Evolutionary conservation across 768 basidiomycete species (phyloP), one percentile per base, ranked within the genome.

Genomic region (Mycena olivaceomarginata): DNA sequence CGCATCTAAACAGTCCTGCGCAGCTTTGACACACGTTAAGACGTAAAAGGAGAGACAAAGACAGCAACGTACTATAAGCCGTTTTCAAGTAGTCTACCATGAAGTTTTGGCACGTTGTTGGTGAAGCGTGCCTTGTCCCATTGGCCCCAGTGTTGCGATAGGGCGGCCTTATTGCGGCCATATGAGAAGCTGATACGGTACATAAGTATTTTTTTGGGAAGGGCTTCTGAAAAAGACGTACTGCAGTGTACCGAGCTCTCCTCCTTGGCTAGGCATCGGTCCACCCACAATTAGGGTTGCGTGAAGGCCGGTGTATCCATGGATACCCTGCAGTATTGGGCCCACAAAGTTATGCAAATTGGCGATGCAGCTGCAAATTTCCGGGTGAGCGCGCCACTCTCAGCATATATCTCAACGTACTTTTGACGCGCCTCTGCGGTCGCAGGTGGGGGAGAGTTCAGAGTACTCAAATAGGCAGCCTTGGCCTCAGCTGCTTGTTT

Each of bases 201-300:
- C 31, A 9, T 51, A 13, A 48, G 18, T 9, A 53, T 2, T 18
- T 37, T 11, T 12, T 5, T 48, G n/a, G 10, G 4, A 67, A 37
- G 5, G 63, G 22, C 5, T 7, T 11, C 56, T 2, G n/a, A n/a
- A 16, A 8, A 13, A 25, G 1, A 15, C 72, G 18, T 56, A 73
- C 76, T 68, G 57, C 0, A 64, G 16, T 1, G 71, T 73, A 0
- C 72, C 9, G 1, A 73, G 40, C 11, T 77, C 71, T 16, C 76
- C 72, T 0, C 67, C 67, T 6, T 37, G 68, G 39, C 45, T 45
- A 5, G 72, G 76, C 48, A 77, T 69, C 2, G 76, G 76, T 0
- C 76, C 76, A 2, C 76, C 72, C 2, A 68, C 1, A 3, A 73
- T 5, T 0, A 77, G 16, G 1, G 39, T 6, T 0, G 48, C 10